phyloP scores from a whole-genome alignment of 345 rosid genomes.

The Eutrema yunnanense region DNA sequence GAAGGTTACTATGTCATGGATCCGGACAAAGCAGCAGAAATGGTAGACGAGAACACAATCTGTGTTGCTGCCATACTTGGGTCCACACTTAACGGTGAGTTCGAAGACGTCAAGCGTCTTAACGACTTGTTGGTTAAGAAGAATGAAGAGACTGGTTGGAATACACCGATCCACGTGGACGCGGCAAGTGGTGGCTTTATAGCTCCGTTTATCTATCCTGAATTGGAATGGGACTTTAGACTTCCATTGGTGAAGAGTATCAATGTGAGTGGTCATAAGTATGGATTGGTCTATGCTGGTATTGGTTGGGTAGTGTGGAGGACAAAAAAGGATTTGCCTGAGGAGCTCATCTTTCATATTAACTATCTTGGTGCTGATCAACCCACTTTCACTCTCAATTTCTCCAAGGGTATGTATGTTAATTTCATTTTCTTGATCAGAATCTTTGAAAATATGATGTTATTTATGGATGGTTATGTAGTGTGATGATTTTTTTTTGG shows the following conservation, averaged over 20 bases:
- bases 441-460: background rate
- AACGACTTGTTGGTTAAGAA: slow-evolving; percentile 64
- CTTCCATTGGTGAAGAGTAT: slow-evolving; percentile 87
- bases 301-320: slow-evolving; percentile 97
- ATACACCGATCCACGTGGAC: slow-evolving; percentile 91
- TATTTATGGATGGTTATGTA: background rate
- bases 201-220: slow-evolving; percentile 91
- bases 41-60: slow-evolving; percentile 98
- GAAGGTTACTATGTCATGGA: slow-evolving; percentile 97
- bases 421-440: background rate
- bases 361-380: slow-evolving; percentile 93
- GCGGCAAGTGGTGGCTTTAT: slow-evolving; percentile 97
- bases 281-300: slow-evolving; percentile 91
- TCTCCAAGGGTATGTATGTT: slow-evolving; percentile 62
- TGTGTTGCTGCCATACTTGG: slow-evolving; percentile 93
- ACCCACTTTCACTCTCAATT: slow-evolving; percentile 94
- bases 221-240: slow-evolving; percentile 91
- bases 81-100: slow-evolving; percentile 90
- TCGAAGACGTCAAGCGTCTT: slow-evolving; percentile 86
- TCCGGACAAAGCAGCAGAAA: slow-evolving; percentile 79
- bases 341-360: slow-evolving; percentile 90
- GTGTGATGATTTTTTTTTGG: background rate
- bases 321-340: slow-evolving; percentile 74
- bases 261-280: slow-evolving; percentile 88
- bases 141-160: slow-evolving; percentile 84